Evolutionary conservation across 2,329 filamentous ascomycete species (phyloP).

Genomic region (Dothidotthia symphoricarpi): DNA sequence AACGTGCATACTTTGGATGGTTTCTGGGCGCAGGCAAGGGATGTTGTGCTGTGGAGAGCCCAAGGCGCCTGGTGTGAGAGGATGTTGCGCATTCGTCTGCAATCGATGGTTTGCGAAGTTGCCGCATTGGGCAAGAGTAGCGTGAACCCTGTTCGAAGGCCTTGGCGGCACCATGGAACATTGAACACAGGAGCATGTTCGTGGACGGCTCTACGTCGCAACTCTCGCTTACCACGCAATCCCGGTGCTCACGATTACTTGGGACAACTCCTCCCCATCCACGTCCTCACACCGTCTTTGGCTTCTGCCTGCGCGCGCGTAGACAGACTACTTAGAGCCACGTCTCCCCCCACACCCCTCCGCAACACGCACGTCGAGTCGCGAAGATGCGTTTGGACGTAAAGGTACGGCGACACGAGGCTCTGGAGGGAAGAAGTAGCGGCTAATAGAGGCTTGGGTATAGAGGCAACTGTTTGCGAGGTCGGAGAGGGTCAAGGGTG

Average conservation of each 20-base stretch:
- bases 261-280: not conserved
- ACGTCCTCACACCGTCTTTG: slow-evolving; percentile 1
- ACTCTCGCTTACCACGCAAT: slow-evolving; percentile 1
- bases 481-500: slow-evolving; percentile 84
- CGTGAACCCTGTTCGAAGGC: slow-evolving; percentile 26
- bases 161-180: slow-evolving; percentile 29
- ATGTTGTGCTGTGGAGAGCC: too few species aligned
- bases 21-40: too few species aligned
- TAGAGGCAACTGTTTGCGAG: slow-evolving; percentile 81
- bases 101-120: slow-evolving; percentile 19
- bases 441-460: slow-evolving; percentile 45
- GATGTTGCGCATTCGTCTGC: slow-evolving; percentile 24
- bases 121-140: slow-evolving; percentile 19
- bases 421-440: not conserved
- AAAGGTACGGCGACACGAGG: slow-evolving; percentile 37
- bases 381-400: slow-evolving; percentile 48
- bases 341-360: slow-evolving; percentile 38
- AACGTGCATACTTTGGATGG: too few species aligned
- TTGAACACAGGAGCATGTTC: slow-evolving; percentile 23
- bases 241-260: not conserved
- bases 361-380: slow-evolving; percentile 25
- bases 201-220: slow-evolving; percentile 6
- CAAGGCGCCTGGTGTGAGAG: slow-evolving; percentile 9
- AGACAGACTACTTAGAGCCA: slow-evolving; percentile 42
- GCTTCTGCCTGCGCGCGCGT: slow-evolving; percentile 16